Percentiles rank a stretch among this genome's conserved stretches.
phyloP scores from a whole-genome alignment of 192 early-diverging fungal genomes.

The Gorgonomyces haynaldii region DNA sequence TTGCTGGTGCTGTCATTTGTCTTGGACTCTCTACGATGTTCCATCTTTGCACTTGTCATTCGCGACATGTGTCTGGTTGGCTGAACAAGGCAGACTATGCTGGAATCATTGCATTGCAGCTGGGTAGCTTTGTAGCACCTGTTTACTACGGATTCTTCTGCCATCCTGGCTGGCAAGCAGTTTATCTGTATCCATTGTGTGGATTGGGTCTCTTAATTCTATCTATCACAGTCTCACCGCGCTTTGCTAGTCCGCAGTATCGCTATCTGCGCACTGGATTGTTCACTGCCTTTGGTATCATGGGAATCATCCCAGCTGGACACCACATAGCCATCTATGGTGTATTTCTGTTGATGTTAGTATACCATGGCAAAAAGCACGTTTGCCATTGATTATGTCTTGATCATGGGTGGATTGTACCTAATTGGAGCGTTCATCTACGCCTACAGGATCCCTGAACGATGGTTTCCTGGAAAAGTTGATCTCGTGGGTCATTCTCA shows the following conservation, averaged over 20 bases:
- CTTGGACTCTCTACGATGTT: constrained; percentile 67
- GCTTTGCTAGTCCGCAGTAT: constrained; percentile 63
- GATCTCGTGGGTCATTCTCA: constrained; percentile 56
- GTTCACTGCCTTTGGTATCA: constrained; percentile 72
- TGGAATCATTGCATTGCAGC: constrained; percentile 75
- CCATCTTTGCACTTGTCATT: constrained; percentile 80
- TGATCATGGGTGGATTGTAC: constrained; percentile 67
- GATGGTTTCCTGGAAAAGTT: constrained; percentile 71
- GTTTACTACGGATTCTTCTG: constrained; percentile 55
- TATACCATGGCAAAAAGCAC: constrained; percentile 29
- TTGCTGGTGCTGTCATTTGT: constrained; percentile 64
- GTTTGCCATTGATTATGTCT: constrained; percentile 51
- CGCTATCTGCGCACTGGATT: constrained; percentile 64
- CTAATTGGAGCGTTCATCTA: constrained; percentile 77
- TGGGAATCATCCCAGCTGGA: constrained; percentile 57
- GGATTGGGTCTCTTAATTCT: constrained; percentile 55
- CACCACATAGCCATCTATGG: constrained; percentile 60
- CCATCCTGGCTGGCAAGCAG: constrained; percentile 31
- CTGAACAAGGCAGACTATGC: constrained; percentile 92
- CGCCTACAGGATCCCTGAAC: constrained; percentile 72
- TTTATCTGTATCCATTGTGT: constrained; percentile 50
- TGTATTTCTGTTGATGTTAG: constrained; percentile 28
- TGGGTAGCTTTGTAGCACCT: constrained; percentile 32
- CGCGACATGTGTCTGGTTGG: constrained; percentile 42
- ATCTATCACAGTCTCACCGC: constrained; percentile 42